These are phyloP conservation scores for Claviceps capensis DNA, from an alignment of 2,329 filamentous ascomycete species.

Conservation along the genomic window DNA sequence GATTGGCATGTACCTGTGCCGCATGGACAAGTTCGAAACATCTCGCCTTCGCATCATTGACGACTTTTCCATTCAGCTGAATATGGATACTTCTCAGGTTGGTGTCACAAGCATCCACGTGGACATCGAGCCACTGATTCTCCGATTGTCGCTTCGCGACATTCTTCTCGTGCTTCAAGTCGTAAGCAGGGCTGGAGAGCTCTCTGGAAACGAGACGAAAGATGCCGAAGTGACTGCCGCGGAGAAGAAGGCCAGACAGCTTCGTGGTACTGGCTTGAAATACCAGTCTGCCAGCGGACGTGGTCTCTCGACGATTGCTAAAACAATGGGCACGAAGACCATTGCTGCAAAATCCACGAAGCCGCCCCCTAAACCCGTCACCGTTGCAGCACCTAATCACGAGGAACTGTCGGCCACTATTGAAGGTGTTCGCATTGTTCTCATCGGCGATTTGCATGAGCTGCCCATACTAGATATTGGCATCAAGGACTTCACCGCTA, in stretches of 20 bases:
- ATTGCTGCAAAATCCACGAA: constrained; percentile 17
- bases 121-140: constrained; percentile 79
- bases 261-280: constrained; percentile 35
- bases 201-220: constrained; percentile 53
- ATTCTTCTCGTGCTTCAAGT: constrained; percentile 92
- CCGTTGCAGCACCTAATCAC: constrained; percentile 14
- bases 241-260: constrained; percentile 42
- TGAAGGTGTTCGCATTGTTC: constrained; percentile 77
- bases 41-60: constrained; percentile 85
- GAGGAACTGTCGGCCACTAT: constrained; percentile 80
- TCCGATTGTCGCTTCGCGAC: constrained; percentile 83
- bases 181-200: constrained; percentile 75
- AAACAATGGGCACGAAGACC: constrained; percentile 26
- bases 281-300: constrained; percentile 43
- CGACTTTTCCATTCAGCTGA: constrained; percentile 85
- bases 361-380: constrained; percentile 7
- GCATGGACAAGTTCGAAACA: constrained; percentile 95
- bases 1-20: constrained; percentile 94
- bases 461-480: constrained; percentile 88
- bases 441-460: constrained; percentile 94
- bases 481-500: constrained; percentile 75
- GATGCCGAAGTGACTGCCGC: constrained; percentile 23
- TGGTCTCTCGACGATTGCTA: constrained; percentile 37
- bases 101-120: constrained; percentile 68
- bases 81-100: constrained; percentile 56